Evolutionary conservation across 108 stramenopile genomes (phyloP).

Genomic region (Conticribra guillardii): DNA sequence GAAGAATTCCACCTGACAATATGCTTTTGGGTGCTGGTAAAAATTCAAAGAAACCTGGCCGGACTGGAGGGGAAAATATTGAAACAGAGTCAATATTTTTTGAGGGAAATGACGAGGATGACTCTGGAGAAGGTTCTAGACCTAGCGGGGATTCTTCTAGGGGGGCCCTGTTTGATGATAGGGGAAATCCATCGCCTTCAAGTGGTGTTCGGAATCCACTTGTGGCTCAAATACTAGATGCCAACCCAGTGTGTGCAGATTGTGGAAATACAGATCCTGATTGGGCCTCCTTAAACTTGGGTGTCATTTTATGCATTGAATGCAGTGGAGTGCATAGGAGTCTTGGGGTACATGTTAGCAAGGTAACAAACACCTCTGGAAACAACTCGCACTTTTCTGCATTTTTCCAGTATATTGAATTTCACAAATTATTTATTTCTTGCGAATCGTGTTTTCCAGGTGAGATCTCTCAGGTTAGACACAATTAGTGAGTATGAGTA

Average conservation of each 20-base stretch:
- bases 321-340: conserved; percentile 98
- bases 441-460: conserved; percentile 26
- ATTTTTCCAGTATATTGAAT: not conserved
- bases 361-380: no score
- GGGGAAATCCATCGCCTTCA: not conserved
- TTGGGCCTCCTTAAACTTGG: conserved; percentile 89
- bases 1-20: conserved; percentile 56
- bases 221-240: conserved; percentile 63
- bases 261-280: conserved; percentile 79
- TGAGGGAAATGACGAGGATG: conserved; percentile 39
- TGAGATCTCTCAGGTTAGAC: conserved; percentile 80
- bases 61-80: conserved; percentile 18
- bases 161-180: conserved; percentile 4
- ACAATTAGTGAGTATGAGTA: conserved; percentile 67
- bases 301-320: conserved; percentile 93
- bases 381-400: no score
- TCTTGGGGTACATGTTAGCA: conserved; percentile 96
- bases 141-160: conserved; percentile 12
- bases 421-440: conserved; percentile 2
- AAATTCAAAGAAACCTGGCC: conserved; percentile 20
- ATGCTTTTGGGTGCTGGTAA: conserved; percentile 33
- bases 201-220: conserved; percentile 43
- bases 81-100: conserved; percentile 52
- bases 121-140: conserved; percentile 16
- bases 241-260: conserved; percentile 83